These are phyloP conservation scores for Dillenia suffruticosa DNA, from an alignment of 164 flowering plant genomes.

Conservation along the genomic window DNA sequence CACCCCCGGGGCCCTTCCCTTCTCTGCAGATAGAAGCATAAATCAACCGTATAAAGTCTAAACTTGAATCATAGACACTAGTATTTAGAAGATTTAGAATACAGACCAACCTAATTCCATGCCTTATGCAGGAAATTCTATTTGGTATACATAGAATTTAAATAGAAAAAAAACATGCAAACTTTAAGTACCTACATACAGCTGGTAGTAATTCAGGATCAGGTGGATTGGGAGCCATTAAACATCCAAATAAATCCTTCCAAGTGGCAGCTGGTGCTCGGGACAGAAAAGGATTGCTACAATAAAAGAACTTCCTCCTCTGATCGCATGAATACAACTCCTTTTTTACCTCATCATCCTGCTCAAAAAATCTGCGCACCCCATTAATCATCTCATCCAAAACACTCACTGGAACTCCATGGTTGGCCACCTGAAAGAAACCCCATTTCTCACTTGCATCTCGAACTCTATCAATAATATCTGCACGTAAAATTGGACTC, in stretches of 20 bases:
- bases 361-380: slow-evolving; percentile 26
- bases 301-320: slow-evolving; percentile 9
- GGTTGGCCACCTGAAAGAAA: slow-evolving; percentile 43
- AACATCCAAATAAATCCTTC: slow-evolving; percentile 30
- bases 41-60: too few species aligned
- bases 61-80: too few species aligned
- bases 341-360: slow-evolving; percentile 25
- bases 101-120: too few species aligned
- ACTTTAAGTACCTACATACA: slow-evolving; percentile 19
- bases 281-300: slow-evolving; percentile 25
- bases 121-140: too few species aligned
- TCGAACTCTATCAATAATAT: slow-evolving; percentile 20
- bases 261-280: slow-evolving; percentile 20
- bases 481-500: slow-evolving; percentile 5
- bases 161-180: too few species aligned
- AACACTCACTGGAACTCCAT: slow-evolving; percentile 24
- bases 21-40: too few species aligned
- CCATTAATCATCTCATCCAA: slow-evolving; percentile 31
- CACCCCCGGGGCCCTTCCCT: too few species aligned
- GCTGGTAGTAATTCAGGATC: slow-evolving; percentile 17
- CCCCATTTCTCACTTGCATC: slow-evolving; percentile 36
- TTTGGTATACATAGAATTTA: too few species aligned
- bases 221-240: slow-evolving; percentile 21
- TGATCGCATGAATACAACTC: slow-evolving; percentile 23
- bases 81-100: too few species aligned